Conservation (phyloP, 306 rosid species). For the Carpinus viminea region DNA sequence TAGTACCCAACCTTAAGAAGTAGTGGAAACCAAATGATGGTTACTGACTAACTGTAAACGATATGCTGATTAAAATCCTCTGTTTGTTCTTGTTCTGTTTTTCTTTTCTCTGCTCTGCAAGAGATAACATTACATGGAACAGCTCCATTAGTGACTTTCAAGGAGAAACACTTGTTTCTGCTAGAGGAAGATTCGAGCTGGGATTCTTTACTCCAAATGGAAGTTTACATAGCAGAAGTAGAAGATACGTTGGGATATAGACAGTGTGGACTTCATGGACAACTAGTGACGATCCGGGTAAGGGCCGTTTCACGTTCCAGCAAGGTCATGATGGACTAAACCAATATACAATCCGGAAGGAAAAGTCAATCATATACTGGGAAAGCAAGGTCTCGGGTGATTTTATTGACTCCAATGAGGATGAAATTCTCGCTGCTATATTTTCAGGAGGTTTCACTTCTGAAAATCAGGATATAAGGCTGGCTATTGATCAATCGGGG, state of each 20-base stretch:
- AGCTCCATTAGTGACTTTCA: neutral
- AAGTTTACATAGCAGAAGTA: neutral
- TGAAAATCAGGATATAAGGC: neutral
- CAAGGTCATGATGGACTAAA: neutral
- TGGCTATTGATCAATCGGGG: slow-evolving; percentile 28
- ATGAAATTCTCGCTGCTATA: neutral
- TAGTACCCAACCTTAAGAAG: too few species aligned
- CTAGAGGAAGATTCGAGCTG: slow-evolving; percentile 20
- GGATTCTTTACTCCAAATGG: slow-evolving; percentile 40
- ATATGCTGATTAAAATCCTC: too few species aligned
- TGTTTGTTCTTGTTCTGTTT: slow-evolving; percentile 5
- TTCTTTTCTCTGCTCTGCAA: neutral
- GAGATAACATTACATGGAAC: neutral
- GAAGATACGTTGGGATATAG: slow-evolving; percentile 47
- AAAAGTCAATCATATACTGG: neutral
- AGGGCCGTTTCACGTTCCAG: slow-evolving; percentile 22
- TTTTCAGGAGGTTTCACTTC: too few species aligned
- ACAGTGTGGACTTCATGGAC: slow-evolving; percentile 38
- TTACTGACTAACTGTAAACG: too few species aligned
- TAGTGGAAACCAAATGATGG: too few species aligned
- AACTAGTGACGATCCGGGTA: neutral
- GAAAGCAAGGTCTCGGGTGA: neutral
- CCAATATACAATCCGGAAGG: neutral
- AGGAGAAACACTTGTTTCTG: slow-evolving; percentile 31
- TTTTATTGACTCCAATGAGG: neutral